Conservation (phyloP, 768 basidiomycete species). For the Trametes villosa region DNA sequence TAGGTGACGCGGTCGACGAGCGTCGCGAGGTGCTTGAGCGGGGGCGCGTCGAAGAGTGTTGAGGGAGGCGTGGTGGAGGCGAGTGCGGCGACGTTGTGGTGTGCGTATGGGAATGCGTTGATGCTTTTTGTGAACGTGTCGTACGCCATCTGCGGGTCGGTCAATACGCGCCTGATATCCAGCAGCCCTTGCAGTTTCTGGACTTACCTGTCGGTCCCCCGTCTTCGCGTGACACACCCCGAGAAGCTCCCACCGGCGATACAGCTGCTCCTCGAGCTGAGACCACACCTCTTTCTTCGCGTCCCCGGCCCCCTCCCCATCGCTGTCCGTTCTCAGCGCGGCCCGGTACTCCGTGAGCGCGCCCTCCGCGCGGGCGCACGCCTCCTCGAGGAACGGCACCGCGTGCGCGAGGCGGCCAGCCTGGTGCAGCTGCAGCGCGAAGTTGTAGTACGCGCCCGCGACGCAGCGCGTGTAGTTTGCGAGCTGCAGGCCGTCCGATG, state of each 20-base stretch:
- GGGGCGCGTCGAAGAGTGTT: slow-evolving; percentile 45
- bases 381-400: slow-evolving; percentile 65
- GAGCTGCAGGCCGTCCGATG: slow-evolving; percentile 3
- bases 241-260: slow-evolving; percentile 79
- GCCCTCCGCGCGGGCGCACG: slow-evolving; percentile 56
- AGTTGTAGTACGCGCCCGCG: slow-evolving; percentile 72
- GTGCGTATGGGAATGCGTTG: slow-evolving; percentile 54
- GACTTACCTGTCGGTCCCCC: slow-evolving; percentile 75
- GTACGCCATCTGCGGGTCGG: slow-evolving; percentile 55
- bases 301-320: slow-evolving; percentile 26
- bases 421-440: slow-evolving; percentile 74
- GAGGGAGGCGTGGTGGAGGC: slow-evolving; percentile 35
- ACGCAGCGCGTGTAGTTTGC: slow-evolving; percentile 70
- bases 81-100: slow-evolving; percentile 41
- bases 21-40: slow-evolving; percentile 57
- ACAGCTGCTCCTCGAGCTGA: slow-evolving; percentile 66
- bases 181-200: slow-evolving; percentile 1
- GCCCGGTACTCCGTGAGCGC: slow-evolving; percentile 36
- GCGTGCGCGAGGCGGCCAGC: slow-evolving; percentile 63
- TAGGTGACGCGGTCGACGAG: slow-evolving; percentile 72
- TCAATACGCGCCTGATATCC: not conserved
- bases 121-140: slow-evolving; percentile 58
- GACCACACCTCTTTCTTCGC: slow-evolving; percentile 50
- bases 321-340: not conserved
- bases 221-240: slow-evolving; percentile 79